A percentile compares a stretch with the other conserved stretches of the same genome.
Evolutionary conservation across 192 early-diverging fungal species (phyloP).

Genomic region (Helicostylum pulchrum): DNA sequence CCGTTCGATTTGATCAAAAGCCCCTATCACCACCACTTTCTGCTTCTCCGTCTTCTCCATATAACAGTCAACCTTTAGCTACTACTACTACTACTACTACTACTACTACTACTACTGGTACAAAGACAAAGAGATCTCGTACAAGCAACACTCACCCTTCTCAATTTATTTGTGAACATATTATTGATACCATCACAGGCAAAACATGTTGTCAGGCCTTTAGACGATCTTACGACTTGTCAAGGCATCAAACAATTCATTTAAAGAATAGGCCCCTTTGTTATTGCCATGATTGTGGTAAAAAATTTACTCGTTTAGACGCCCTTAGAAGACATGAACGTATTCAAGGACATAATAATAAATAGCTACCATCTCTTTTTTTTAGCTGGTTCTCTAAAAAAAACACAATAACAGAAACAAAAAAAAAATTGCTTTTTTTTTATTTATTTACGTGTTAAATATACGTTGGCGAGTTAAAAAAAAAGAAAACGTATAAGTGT

Average conservation of each 20-base stretch:
- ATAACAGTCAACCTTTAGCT: not conserved
- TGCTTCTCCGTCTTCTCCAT: not conserved
- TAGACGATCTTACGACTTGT: conserved; percentile 34
- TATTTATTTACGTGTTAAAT: not conserved
- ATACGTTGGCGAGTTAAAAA: too few species aligned
- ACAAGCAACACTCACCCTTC: not conserved
- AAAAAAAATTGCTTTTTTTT: not conserved
- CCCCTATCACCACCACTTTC: not conserved
- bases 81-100: too few species aligned
- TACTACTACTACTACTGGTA: too few species aligned
- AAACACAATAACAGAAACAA: too few species aligned
- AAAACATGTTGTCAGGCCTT: conserved; percentile 31
- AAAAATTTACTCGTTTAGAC: conserved; percentile 36
- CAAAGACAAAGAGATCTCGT: conserved; percentile 1
- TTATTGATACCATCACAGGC: conserved; percentile 21
- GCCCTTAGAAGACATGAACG: conserved; percentile 35
- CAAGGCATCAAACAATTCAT: conserved; percentile 37
- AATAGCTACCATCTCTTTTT: not conserved
- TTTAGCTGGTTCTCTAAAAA: too few species aligned
- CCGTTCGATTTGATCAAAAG: not conserved
- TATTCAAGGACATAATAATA: conserved; percentile 27
- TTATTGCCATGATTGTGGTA: conserved; percentile 32
- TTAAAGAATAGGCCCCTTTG: conserved; percentile 28
- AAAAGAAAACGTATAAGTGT: not conserved
- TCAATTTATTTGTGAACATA: conserved; percentile 24